Conservation (phyloP, 805 yeast genomes). For the Nakazawaea siamensis region DNA sequence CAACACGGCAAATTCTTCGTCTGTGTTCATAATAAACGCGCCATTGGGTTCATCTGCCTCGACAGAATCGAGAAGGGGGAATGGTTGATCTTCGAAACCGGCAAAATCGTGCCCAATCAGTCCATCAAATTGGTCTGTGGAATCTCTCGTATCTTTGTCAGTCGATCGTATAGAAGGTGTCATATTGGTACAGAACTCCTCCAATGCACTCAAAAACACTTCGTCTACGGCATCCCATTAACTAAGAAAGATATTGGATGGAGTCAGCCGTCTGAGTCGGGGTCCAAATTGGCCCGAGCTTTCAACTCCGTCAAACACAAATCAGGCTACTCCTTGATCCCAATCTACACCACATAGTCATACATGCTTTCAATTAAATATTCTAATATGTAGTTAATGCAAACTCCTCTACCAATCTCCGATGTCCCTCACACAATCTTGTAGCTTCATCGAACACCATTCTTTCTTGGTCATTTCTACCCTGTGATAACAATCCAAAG, state of each 20-base stretch:
- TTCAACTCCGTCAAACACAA: slow-evolving; percentile 52
- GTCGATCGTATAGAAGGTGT: slow-evolving; percentile 32
- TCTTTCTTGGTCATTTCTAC: neutral
- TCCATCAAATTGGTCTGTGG: slow-evolving; percentile 33
- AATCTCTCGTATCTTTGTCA: slow-evolving; percentile 41
- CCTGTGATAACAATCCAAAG: neutral
- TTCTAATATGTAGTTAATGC: neutral
- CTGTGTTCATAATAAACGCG: slow-evolving; percentile 31
- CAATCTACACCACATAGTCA: slow-evolving; percentile 32
- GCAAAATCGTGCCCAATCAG: slow-evolving; percentile 38
- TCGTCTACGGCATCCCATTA: slow-evolving; percentile 41
- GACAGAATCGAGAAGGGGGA: slow-evolving; percentile 38
- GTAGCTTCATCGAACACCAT: slow-evolving; percentile 4
- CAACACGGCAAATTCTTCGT: slow-evolving; percentile 39
- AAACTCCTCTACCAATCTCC: slow-evolving; percentile 2
- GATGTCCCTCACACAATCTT: no score
- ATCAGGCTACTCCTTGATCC: slow-evolving; percentile 40
- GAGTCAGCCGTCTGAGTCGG: slow-evolving; percentile 66
- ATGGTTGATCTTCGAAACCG: slow-evolving; percentile 55
- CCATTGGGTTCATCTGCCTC: slow-evolving; percentile 49
- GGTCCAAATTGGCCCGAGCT: slow-evolving; percentile 47
- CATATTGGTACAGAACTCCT: slow-evolving; percentile 44
- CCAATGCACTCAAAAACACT: slow-evolving; percentile 30
- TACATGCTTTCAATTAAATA: neutral
- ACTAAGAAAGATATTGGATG: slow-evolving; percentile 44